A percentile compares a stretch with the other conserved stretches of the same genome.
These are phyloP conservation scores for Mycena crocata DNA, from an alignment of 768 basidiomycete genomes.

Conservation along the genomic window DNA sequence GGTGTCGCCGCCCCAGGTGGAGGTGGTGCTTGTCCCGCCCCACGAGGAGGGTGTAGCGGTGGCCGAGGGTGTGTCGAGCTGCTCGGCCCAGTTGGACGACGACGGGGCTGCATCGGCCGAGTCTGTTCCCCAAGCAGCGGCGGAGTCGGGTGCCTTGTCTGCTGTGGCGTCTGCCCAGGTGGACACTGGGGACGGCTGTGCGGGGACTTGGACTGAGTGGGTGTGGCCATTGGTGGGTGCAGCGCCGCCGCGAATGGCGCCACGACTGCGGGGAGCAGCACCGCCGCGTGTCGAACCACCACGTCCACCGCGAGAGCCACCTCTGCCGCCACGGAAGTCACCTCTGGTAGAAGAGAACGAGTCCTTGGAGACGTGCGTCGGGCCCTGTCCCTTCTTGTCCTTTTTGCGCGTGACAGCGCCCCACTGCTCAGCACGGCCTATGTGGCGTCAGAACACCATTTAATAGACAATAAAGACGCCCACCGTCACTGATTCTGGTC, in stretches of 20 bases:
- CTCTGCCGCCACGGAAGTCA: constrained; percentile 72
- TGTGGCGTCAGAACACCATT: constrained; percentile 33
- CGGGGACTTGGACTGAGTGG: constrained; percentile 27
- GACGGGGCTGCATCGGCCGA: constrained; percentile 27
- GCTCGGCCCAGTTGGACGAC: constrained; percentile 47
- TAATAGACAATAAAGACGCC: constrained; percentile 30
- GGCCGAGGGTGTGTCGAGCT: constrained; percentile 46
- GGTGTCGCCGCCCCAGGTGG: constrained; percentile 49
- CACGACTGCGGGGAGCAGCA: constrained; percentile 60
- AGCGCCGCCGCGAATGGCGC: constrained; percentile 57
- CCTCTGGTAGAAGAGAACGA: constrained; percentile 55
- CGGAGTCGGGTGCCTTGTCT: constrained; percentile 38
- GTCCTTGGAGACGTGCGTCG: constrained; percentile 64
- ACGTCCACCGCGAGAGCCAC: constrained; percentile 64
- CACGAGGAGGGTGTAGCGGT: constrained; percentile 48
- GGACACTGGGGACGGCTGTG: constrained; percentile 49
- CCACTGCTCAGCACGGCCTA: constrained; percentile 85
- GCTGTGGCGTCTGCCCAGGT: constrained; percentile 46
- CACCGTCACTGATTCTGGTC: constrained; percentile 82
- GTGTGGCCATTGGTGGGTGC: constrained; percentile 47
- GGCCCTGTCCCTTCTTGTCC: constrained; percentile 75
- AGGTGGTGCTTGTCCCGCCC: constrained; percentile 44
- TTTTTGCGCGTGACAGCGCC: constrained; percentile 88
- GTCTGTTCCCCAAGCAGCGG: constrained; percentile 41
- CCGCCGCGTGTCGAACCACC: constrained; percentile 73